A percentile compares a stretch with the other conserved stretches of the same genome.
Conservation (phyloP, 495 filamentous ascomycete species). For the Hypoxylon trugodes region DNA sequence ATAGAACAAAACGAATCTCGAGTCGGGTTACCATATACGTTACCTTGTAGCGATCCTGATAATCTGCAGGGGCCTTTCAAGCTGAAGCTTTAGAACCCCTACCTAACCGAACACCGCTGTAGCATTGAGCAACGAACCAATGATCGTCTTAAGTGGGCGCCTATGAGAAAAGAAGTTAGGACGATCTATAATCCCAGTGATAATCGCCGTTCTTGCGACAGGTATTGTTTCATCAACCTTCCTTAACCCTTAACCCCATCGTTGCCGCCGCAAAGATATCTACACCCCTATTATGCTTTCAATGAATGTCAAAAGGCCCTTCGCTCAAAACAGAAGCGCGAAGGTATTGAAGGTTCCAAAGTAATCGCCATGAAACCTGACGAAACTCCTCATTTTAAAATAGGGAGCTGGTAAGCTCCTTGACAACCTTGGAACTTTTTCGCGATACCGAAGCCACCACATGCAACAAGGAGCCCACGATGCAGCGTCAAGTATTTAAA, state of each 20-base stretch:
- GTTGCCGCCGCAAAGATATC: no score
- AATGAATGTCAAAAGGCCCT: no score
- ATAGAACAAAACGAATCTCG: no score
- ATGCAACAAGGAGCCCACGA: constrained; percentile 4
- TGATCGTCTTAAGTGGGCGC: constrained; percentile 15
- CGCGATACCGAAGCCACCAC: neutral
- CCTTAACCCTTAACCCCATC: constrained; percentile 3
- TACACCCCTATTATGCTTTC: no score
- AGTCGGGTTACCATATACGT: no score
- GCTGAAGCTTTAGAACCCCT: no score
- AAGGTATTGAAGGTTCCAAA: constrained; percentile 14
- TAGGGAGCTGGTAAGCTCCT: constrained; percentile 11
- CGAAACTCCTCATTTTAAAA: constrained; percentile 38
- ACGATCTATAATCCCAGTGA: constrained; percentile 23
- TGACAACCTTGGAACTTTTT: constrained; percentile 5
- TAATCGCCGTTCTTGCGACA: constrained; percentile 18
- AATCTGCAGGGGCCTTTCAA: no score
- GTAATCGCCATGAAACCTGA: constrained; percentile 37
- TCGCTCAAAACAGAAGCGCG: constrained; percentile 28
- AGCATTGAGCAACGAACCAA: constrained; percentile 1
- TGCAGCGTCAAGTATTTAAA: constrained; percentile 12
- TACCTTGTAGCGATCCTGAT: no score
- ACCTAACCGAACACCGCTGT: no score
- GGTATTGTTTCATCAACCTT: constrained; percentile 20
- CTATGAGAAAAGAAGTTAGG: constrained; percentile 18